A percentile compares a stretch with the other conserved stretches of the same genome.
phyloP scores from a whole-genome alignment of 768 basidiomycete species.

The Auricularia cornea region DNA sequence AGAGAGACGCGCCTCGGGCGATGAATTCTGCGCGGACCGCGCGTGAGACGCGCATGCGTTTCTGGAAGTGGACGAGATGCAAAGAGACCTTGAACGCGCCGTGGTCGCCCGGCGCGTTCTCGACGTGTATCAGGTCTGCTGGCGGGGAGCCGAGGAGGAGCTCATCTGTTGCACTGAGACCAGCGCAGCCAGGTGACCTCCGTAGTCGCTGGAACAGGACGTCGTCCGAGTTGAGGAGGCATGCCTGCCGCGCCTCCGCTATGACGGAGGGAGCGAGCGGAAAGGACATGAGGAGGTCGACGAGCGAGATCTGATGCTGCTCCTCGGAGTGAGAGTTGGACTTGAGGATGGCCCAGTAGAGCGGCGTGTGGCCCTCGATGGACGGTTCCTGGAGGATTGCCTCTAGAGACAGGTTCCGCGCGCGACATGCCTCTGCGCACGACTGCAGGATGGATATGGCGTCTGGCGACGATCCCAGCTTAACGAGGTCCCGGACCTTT shows the following conservation, averaged over 20 bases:
- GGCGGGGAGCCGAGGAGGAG: constrained; percentile 35
- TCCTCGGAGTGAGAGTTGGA: constrained; percentile 28
- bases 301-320: constrained; percentile 26
- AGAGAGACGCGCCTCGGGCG: constrained; percentile 35
- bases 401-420: constrained; percentile 42
- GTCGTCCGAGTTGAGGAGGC: constrained; percentile 54
- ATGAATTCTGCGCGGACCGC: constrained; percentile 55
- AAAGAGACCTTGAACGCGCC: constrained; percentile 30
- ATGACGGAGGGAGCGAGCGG: constrained; percentile 36
- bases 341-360: constrained; percentile 71
- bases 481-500: constrained; percentile 33
- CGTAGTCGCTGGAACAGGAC: constrained; percentile 51
- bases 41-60: constrained; percentile 58
- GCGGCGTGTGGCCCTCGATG: constrained; percentile 55
- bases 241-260: constrained; percentile 58
- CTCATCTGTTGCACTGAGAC: constrained; percentile 45
- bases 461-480: constrained; percentile 17
- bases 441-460: constrained; percentile 43
- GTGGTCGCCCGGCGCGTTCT: constrained; percentile 30
- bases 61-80: constrained; percentile 42
- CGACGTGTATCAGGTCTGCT: constrained; percentile 47
- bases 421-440: constrained; percentile 52
- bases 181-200: constrained; percentile 41
- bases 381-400: constrained; percentile 47
- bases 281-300: constrained; percentile 46